phyloP scores from a whole-genome alignment of 1,139 yeast species.

The Sugiyamaella grinbergsii region DNA sequence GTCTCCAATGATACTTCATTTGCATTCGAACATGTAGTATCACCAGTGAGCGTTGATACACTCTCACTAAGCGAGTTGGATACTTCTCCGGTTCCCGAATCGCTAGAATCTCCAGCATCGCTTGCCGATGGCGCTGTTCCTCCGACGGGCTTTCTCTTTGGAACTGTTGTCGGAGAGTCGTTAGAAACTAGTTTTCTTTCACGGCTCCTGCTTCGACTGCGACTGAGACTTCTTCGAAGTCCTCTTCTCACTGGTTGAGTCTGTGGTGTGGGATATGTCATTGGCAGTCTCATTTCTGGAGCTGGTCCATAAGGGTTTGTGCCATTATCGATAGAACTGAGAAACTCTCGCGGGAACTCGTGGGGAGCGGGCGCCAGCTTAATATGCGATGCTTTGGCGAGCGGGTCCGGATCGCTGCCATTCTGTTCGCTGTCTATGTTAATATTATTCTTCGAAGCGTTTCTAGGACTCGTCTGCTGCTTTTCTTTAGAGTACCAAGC shows the following conservation, averaged over 20 bases:
- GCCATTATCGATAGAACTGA: constrained; percentile 25
- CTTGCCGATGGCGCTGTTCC: neutral
- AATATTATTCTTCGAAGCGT: neutral
- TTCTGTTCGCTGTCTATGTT: too few relatives aligned
- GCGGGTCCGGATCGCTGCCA: too few relatives aligned
- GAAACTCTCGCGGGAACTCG: constrained; percentile 38
- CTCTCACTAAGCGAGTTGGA: neutral
- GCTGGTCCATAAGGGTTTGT: constrained; percentile 31
- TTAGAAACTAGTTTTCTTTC: neutral
- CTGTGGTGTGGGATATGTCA: constrained; percentile 24
- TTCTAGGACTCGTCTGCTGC: too few relatives aligned
- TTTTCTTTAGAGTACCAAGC: constrained; percentile 38
- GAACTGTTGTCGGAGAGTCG: constrained; percentile 26
- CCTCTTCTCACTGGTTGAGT: constrained; percentile 6
- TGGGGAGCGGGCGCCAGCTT: constrained; percentile 38
- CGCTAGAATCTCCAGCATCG: neutral
- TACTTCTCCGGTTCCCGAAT: neutral
- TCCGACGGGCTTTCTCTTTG: constrained; percentile 33
- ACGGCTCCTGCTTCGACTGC: neutral
- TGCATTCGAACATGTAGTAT: neutral
- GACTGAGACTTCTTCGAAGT: neutral
- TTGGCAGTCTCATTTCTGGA: constrained; percentile 35
- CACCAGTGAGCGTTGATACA: neutral
- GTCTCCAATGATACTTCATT: too few relatives aligned
- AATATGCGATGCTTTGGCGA: constrained; percentile 1